Conservation (phyloP, 371 early-diverging fungal genomes). For the Mucor sp. region DNA sequence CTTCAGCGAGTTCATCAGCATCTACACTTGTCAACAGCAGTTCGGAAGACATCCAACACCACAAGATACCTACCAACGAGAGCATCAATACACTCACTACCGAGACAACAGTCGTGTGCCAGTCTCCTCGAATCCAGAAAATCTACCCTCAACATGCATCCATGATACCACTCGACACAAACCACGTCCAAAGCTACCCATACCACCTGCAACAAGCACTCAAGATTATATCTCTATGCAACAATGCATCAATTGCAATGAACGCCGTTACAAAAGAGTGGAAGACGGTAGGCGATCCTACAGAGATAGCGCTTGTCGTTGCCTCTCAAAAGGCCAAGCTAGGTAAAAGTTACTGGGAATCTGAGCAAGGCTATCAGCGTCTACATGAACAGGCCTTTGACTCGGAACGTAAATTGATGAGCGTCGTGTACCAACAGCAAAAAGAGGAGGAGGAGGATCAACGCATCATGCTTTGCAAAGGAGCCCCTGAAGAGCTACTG, state of each 20-base stretch:
- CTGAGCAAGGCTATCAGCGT: constrained; percentile 23
- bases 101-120: not conserved
- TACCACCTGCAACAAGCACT: constrained; percentile 22
- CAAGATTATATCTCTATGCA: constrained; percentile 56
- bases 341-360: constrained; percentile 61
- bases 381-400: constrained; percentile 74
- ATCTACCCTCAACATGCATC: not conserved
- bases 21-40: not conserved
- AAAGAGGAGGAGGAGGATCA: no score
- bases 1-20: not conserved
- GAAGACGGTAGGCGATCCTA: constrained; percentile 30
- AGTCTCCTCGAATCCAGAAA: not conserved
- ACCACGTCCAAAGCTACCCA: constrained; percentile 26
- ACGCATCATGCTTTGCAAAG: constrained; percentile 61
- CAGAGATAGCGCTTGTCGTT: constrained; percentile 64
- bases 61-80: not conserved
- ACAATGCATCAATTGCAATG: constrained; percentile 63
- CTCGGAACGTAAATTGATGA: constrained; percentile 85
- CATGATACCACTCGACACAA: constrained; percentile 14
- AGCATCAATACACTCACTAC: not conserved
- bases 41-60: not conserved
- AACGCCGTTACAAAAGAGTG: constrained; percentile 42
- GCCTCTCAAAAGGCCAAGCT: constrained; percentile 68
- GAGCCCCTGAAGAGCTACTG: constrained; percentile 55
- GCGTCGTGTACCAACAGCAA: constrained; percentile 27